Conservation (phyloP, 306 rosid genomes). For the Lablab purpureus region DNA sequence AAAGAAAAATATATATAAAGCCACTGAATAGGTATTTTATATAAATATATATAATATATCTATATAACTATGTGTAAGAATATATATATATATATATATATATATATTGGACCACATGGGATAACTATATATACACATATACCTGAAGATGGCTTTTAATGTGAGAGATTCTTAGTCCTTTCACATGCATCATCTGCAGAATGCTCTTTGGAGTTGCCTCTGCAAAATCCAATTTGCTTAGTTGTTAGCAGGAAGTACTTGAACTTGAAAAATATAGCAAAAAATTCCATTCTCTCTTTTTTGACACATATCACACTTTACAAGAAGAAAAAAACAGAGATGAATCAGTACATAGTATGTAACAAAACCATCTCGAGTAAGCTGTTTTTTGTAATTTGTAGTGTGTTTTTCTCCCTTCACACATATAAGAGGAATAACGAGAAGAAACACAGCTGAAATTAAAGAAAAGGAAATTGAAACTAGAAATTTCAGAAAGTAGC, state of each 20-base stretch:
- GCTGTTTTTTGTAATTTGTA: not conserved
- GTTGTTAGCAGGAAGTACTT: not conserved
- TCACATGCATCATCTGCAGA: conserved; percentile 74
- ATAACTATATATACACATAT: not conserved
- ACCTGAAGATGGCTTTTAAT: conserved; percentile 93
- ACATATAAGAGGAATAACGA: not conserved
- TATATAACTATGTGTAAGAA: too few species aligned
- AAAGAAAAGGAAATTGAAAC: not conserved
- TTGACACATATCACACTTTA: not conserved
- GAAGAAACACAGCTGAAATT: not conserved
- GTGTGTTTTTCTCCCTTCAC: not conserved
- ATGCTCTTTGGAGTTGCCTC: conserved; percentile 83
- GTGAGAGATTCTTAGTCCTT: conserved; percentile 74
- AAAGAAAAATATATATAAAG: not conserved
- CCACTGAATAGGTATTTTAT: not conserved
- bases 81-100: too few species aligned
- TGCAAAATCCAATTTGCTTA: conserved; percentile 45
- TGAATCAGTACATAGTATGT: not conserved
- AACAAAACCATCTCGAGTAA: not conserved
- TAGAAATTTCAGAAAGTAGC: not conserved
- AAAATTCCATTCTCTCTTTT: too few species aligned
- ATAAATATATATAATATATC: too few species aligned
- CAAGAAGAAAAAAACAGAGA: not conserved
- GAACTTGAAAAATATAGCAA: not conserved
- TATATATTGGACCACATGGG: conserved; percentile 23